A percentile compares a stretch with the other conserved stretches of the same genome.
Conservation (phyloP, 2,329 filamentous ascomycete genomes). For the Nemania diffusa region DNA sequence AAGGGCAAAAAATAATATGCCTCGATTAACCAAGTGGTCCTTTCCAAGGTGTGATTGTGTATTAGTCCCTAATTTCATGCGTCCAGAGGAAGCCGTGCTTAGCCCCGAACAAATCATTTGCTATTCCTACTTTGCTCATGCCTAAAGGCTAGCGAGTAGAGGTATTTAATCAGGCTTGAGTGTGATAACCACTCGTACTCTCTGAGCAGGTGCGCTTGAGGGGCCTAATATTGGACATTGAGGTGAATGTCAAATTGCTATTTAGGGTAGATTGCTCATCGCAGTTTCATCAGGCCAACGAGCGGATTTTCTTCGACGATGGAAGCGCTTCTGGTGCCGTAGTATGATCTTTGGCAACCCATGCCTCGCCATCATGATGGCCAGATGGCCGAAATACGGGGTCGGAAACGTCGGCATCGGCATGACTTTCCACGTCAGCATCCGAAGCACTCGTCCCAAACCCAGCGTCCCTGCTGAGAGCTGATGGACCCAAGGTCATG, state of each 20-base stretch:
- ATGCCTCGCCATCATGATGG: background rate
- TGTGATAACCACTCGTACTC: background rate
- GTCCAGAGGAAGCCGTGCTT: background rate
- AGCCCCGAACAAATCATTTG: background rate
- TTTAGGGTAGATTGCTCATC: background rate
- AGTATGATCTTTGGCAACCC: background rate
- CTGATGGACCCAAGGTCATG: constrained; percentile 39
- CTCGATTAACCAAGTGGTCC: constrained; percentile 6
- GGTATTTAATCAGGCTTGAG: background rate
- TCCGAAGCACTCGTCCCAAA: constrained; percentile 47
- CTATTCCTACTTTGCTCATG: background rate
- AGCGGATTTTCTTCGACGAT: background rate
- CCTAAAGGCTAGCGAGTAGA: background rate
- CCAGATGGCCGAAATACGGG: constrained; percentile 9
- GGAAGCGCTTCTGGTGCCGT: background rate
- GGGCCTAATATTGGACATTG: background rate
- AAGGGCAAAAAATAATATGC: background rate
- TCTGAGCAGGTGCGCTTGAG: background rate
- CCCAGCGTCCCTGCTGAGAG: constrained; percentile 19
- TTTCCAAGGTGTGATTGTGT: constrained; percentile 9
- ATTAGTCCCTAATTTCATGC: background rate
- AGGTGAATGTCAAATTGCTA: background rate
- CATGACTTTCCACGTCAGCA: constrained; percentile 47
- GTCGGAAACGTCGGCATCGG: constrained; percentile 40
- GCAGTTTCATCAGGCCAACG: background rate